Base-by-base conservation (phyloP, 139 green algal species). In the Chlamydomonas applanata region DNA sequence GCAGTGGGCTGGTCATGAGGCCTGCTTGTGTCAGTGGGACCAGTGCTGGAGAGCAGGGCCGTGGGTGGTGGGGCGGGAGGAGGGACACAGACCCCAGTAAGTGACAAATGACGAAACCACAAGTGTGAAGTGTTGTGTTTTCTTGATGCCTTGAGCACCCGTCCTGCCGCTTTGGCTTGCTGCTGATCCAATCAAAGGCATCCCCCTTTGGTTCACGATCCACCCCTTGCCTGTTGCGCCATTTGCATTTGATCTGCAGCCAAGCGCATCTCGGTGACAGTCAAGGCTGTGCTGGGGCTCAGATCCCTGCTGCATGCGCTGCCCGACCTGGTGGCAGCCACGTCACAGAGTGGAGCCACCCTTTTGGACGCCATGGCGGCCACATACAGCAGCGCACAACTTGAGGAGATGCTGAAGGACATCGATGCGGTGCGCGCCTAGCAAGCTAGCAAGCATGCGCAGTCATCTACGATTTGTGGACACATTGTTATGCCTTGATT, bases 251-350 rank as follows among this genome's bases (percentile, higher is more conserved):
- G n/a, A 66, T 30, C 17, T 35, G 59, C 59, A 66, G 59, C 59
- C 25, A 30, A 29, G 7, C 74, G 80, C 56, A 87, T 90, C 4
- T 63, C 79, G 2, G 36, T 62, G 1, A 75, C 85, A 34, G 79
- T 93, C 0, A 65, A 83, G 27, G 76, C 79, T 40, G 46, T 88
- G 45, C 87, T 93, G 19, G 73, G 90, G 62, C 77, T 93, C 46
- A 72, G 77, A 3, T 79, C 91, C 24, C 53, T 75, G 3, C 76
- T 93, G 40, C 46, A 56, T 4, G 76, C 69, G 49, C 72, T 93
- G 71, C 75, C 80, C 2, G 54, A 56, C 4, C 72, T 93, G 24
- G 66, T 52, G 0, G 59, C 80, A 7, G 73, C 64, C 33, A 77
- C 91, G 70, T 17, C 70, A 4, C 61, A 40, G 24, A 79, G 79